Base-by-base conservation (phyloP, 805 yeast genomes). In the Saccharomycopsis babjevae region DNA sequence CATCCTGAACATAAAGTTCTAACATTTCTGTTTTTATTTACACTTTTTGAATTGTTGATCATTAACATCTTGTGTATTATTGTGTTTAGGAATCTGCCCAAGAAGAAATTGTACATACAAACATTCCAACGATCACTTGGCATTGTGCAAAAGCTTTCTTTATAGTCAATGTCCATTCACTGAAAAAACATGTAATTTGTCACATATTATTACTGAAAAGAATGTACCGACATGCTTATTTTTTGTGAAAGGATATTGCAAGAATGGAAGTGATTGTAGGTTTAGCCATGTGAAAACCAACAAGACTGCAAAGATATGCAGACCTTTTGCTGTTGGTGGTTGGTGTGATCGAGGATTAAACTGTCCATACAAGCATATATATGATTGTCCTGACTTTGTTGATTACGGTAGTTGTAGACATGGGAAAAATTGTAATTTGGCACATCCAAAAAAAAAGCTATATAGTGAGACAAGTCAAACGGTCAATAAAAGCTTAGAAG, bases 241-340 rank as follows among this genome's bases (percentile, higher is more conserved):
- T 67, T 81, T 72, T 66, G 77, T 79, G 55, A 67, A 67, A 4
- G 82, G 80, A 1, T 62, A 70, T 15, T 84, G 89, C 68, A 71
- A 74, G 1, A 82, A 82, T 62, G 65, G 56, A 22, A 66, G 68
- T 3, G 70, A 76, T 40, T 84, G 89, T 70, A 73, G 71, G 66
- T 89, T 69, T 66, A 73, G 76, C 39, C 88, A 79, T 71, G 79
- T 76, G 73, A 67, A 67, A 58, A 81, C 76, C 43, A 70, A 65
- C 32, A 66, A 69, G 54, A 77, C 74, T 34, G 72, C 83, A 3
- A 72, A 76, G 68, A 74, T 82, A 0, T 88, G 96, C 68, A 75
- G 89, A 25, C 83, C 80, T 34, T 89, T 88, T 73, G 79, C 92
- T 4, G 66, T 84, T 39, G 81, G 81, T 18, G 91, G 92, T 0